These are phyloP conservation scores for Gossypium turneri DNA, from an alignment of 345 rosid species.

Conservation along the genomic window DNA sequence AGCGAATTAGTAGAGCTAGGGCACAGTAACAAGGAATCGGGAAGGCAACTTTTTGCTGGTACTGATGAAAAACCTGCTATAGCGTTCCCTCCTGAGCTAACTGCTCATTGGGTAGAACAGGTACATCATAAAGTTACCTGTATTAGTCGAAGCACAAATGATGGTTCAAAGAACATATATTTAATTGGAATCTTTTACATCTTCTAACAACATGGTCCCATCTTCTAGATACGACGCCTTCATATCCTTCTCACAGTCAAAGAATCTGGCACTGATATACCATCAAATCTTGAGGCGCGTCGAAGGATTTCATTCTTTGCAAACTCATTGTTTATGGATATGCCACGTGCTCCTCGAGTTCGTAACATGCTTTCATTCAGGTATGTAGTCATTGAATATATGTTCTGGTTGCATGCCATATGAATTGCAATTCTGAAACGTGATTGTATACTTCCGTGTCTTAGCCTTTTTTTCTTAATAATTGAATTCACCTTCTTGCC, in stretches of 20 bases:
- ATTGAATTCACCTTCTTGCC: not conserved
- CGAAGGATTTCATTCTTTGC: constrained; percentile 91
- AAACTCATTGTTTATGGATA: constrained; percentile 94
- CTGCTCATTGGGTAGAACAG: constrained; percentile 96
- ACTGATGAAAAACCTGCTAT: constrained; percentile 84
- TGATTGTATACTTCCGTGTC: not conserved
- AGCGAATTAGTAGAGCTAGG: constrained; percentile 87
- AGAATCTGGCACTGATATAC: constrained; percentile 87
- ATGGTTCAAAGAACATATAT: not conserved
- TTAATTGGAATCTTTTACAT: not conserved
- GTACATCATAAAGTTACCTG: constrained; percentile 25
- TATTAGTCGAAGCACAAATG: constrained; percentile 11
- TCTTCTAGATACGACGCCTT: constrained; percentile 76
- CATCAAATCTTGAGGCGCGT: constrained; percentile 94
- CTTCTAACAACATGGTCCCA: constrained; percentile 3
- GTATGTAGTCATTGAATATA: constrained; percentile 22
- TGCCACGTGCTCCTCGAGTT: constrained; percentile 93
- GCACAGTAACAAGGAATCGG: constrained; percentile 83
- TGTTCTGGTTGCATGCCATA: not conserved
- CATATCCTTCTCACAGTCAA: constrained; percentile 86
- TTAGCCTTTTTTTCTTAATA: not conserved
- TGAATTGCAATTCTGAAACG: not conserved
- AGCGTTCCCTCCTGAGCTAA: constrained; percentile 64
- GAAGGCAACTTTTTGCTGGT: constrained; percentile 94
- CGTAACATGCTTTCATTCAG: constrained; percentile 97